Evolutionary conservation across 2,329 filamentous ascomycete species (phyloP), one percentile per base, ranked within the genome.

Genomic region (Fusarium domesticum): DNA sequence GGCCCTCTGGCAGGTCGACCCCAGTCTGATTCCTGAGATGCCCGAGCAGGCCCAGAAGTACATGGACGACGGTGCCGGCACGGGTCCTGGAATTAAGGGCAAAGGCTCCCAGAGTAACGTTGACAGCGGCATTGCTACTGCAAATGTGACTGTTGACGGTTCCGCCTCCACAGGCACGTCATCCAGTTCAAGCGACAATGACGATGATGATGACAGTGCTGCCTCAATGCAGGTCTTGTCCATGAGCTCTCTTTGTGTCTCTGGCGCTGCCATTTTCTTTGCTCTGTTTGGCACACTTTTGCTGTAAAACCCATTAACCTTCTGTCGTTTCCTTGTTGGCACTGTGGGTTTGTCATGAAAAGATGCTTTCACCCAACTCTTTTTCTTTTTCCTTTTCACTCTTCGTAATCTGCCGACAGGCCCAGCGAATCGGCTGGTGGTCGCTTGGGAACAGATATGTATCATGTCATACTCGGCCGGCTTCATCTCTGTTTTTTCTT

Each of bases 91-190:
- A 51, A 70, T 81, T 14, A 64, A 64, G 4, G 77, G 77, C 6
- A 56, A 61, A 16, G 78, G 78, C 18, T 82, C 78, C 17, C 78
- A 81, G 67, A 70, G 74, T 38, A 70, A 73, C 10, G 69, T 66
- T 6, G 70, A 67, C 57, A 67, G 70, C 42, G 70, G 74, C 35
- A 72, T 71, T 15, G 73, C 75, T 31, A 75, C 74, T 14, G 68
- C 66, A 44, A 69, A 69, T 50, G 61, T 60, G 39, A 67, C 66
- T 20, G 51, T 56, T 28, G 66, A 65, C 18, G 46, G 40, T 16
- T 54, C 63, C 37, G 54, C 63, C 32, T 66, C 60, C 16, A 66
- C 60, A n/a, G 48, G 45, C 8, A 25, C 50, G 6, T 46, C 53
- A 35, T 33, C 38, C 15, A 23, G 41, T 25, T 40, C 37, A 18